Conservation (phyloP, 805 yeast species). For the Candida gorgasii region DNA sequence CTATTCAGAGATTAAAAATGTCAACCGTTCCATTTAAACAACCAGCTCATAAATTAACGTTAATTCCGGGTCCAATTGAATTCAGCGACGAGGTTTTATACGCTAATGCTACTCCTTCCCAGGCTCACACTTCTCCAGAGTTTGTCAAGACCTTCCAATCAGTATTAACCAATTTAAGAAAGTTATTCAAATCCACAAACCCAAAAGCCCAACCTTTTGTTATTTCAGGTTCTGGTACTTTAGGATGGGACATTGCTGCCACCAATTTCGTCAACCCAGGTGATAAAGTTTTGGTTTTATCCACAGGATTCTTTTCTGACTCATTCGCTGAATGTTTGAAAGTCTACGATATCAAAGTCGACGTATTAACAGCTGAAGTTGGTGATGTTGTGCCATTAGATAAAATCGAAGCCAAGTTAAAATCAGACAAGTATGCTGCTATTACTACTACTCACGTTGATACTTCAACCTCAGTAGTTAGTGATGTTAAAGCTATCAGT, state of each 20-base stretch:
- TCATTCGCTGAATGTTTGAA: constrained; percentile 73
- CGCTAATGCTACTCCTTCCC: constrained; percentile 81
- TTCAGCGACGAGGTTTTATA: constrained; percentile 75
- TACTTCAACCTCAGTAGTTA: constrained; percentile 92
- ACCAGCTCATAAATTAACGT: constrained; percentile 46
- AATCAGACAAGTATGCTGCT: constrained; percentile 54
- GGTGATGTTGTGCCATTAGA: constrained; percentile 69
- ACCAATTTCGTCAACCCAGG: constrained; percentile 66
- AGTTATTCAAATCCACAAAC: constrained; percentile 69
- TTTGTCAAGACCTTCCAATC: constrained; percentile 73
- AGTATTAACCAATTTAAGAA: constrained; percentile 66
- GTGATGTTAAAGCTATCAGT: constrained; percentile 66
- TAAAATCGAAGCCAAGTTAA: constrained; percentile 56
- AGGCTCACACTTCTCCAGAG: constrained; percentile 88
- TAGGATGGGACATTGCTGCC: constrained; percentile 92
- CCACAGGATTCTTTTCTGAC: constrained; percentile 90
- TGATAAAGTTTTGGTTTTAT: constrained; percentile 75
- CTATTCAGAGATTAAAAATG: constrained; percentile 21
- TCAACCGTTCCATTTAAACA: constrained; percentile 37
- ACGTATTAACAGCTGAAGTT: constrained; percentile 66
- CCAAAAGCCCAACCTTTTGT: constrained; percentile 73
- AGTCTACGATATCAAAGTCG: constrained; percentile 76
- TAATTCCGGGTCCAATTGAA: constrained; percentile 88
- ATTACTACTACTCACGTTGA: constrained; percentile 94
- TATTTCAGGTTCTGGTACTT: constrained; percentile 87